These are phyloP conservation scores for Cladosporium sp. DNA, from an alignment of 2,329 filamentous ascomycete genomes.

Conservation along the genomic window DNA sequence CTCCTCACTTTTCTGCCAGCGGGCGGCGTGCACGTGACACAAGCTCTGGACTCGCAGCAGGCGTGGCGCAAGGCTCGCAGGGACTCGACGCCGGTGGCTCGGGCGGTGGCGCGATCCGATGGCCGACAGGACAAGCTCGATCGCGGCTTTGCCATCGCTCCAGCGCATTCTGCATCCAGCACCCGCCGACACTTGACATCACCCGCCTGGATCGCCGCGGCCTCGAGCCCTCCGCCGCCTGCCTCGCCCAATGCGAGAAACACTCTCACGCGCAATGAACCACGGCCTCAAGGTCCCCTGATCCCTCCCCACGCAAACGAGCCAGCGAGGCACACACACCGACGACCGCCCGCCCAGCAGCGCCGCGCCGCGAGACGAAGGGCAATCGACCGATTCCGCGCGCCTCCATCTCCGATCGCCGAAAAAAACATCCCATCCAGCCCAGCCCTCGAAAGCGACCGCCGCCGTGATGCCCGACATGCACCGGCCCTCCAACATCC, in stretches of 20 bases:
- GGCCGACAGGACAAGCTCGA: neutral
- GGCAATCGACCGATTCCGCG: constrained; percentile 5
- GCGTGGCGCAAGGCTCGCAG: neutral
- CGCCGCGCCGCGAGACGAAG: too few relatives aligned
- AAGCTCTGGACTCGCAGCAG: neutral
- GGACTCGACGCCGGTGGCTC: constrained; percentile 4
- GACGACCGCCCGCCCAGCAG: too few relatives aligned
- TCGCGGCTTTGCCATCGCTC: constrained; percentile 3
- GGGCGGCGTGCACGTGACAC: neutral
- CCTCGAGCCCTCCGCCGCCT: neutral
- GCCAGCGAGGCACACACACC: neutral
- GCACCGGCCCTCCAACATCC: constrained; percentile 16
- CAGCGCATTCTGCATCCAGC: too few relatives aligned
- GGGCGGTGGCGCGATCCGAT: constrained; percentile 2
- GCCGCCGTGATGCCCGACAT: constrained; percentile 5
- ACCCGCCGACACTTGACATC: neutral
- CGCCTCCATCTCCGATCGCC: constrained; percentile 6
- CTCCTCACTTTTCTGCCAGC: neutral
- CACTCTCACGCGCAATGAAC: neutral
- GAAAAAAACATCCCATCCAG: neutral
- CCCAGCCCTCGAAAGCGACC: neutral
- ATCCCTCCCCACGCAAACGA: neutral
- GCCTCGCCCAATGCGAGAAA: constrained; percentile 6
- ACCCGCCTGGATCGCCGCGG: constrained; percentile 3
- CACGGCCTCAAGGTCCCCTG: constrained; percentile 7